These are phyloP conservation scores for Ramularia endophylla DNA, from an alignment of 2,329 filamentous ascomycete species.

Conservation along the genomic window DNA sequence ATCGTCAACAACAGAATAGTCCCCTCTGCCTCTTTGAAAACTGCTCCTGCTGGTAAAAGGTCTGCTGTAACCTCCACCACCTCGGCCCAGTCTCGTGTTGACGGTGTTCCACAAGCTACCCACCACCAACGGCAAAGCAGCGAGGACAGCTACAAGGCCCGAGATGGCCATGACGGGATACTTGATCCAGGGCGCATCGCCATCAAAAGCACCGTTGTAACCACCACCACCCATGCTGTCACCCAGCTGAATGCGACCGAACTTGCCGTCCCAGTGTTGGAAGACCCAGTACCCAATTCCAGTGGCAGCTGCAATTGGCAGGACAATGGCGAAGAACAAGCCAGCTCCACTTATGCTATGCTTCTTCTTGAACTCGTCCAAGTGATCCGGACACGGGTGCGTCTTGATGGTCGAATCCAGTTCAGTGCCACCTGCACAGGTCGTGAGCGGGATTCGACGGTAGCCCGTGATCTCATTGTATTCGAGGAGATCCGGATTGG, in stretches of 20 bases:
- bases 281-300: constrained; percentile 79
- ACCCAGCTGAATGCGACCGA: constrained; percentile 82
- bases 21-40: constrained; percentile 79
- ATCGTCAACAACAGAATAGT: constrained; percentile 85
- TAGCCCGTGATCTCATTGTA: constrained; percentile 86
- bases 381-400: constrained; percentile 67
- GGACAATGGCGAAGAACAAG: constrained; percentile 78
- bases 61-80: constrained; percentile 48
- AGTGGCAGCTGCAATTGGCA: constrained; percentile 66
- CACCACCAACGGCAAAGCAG: constrained; percentile 59
- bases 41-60: constrained; percentile 84
- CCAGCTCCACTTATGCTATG: constrained; percentile 63
- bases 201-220: constrained; percentile 50
- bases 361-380: constrained; percentile 74
- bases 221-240: constrained; percentile 43
- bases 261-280: constrained; percentile 79
- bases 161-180: constrained; percentile 57
- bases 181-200: constrained; percentile 69
- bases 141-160: constrained; percentile 50
- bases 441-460: constrained; percentile 82
- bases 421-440: constrained; percentile 70
- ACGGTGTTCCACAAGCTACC: constrained; percentile 66
- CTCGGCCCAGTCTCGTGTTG: constrained; percentile 45
- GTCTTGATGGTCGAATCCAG: constrained; percentile 61
- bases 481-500: constrained; percentile 63